These are phyloP conservation scores for Rosa rugosa DNA, from an alignment of 306 rosid genomes.

Conservation along the genomic window DNA sequence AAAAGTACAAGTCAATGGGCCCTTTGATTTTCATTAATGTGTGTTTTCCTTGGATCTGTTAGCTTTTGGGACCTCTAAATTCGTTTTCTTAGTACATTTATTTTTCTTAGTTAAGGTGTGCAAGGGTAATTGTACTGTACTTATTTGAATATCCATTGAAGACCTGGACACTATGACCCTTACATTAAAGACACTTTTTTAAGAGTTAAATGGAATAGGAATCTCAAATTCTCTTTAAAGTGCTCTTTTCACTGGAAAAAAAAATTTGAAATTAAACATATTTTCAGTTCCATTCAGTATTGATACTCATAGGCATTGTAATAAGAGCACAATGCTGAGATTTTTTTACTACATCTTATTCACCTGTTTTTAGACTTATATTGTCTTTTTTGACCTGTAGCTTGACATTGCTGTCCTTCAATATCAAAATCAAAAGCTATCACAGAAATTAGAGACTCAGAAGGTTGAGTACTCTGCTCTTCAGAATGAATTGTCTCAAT, in stretches of 20 bases:
- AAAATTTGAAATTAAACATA: neutral
- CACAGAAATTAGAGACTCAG: slow-evolving; percentile 86
- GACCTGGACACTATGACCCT: neutral
- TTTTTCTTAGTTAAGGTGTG: neutral
- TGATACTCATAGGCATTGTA: neutral
- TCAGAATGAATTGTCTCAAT: slow-evolving; percentile 57
- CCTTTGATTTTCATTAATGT: neutral
- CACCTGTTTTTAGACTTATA: slow-evolving; percentile 22
- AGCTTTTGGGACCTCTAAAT: neutral
- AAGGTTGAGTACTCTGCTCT: slow-evolving; percentile 67
- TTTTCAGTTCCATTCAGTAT: neutral
- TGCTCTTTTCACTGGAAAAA: neutral
- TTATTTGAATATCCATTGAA: neutral
- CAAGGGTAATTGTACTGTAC: neutral
- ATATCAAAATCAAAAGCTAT: slow-evolving; percentile 87
- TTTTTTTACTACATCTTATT: neutral
- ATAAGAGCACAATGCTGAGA: neutral
- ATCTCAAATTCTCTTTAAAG: neutral
- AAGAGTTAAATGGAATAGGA: neutral
- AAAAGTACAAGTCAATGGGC: neutral
- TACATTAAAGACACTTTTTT: neutral
- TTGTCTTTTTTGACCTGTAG: slow-evolving; percentile 47
- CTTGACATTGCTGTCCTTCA: slow-evolving; percentile 84
- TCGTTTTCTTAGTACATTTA: neutral
- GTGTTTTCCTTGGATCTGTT: neutral